Evolutionary conservation across 192 early-diverging fungal species (phyloP), one percentile per base, ranked within the genome.

Genomic region (Coemansia sp.): DNA sequence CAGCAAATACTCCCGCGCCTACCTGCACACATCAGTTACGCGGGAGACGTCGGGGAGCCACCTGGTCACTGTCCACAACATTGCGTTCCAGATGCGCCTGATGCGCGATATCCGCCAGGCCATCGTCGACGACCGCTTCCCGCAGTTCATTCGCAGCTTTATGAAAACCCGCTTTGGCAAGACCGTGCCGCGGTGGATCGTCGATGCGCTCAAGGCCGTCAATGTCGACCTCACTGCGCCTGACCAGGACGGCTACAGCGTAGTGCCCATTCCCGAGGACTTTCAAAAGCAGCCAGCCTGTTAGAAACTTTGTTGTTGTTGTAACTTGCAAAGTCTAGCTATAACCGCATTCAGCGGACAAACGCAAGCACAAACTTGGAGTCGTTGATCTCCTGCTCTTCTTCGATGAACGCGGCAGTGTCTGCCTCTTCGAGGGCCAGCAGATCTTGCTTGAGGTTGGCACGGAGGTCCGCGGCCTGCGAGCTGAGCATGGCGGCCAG

Each of bases 31-130:
- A 12, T 42, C 85, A 13, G 79, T 81, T 16, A 81, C 81, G 35
- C 80, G 80, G 49, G 87, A 92, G 38, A 92, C 87, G 1, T 81
- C 84, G 10, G 87, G 82, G 4, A 86, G 86, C 54, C 89, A 92
- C 41, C 67, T 92, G 57, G 64, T 92, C 25, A 81, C 86, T 14
- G 62, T 89, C 38, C 89, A 92, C 62, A 92, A 92, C 57, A 81
- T 88, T 23, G 84, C 87, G 3, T 92, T 80, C 75, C 89, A 92
- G 58, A 77, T 92, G 72, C 77, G 84, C 11, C 51, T 92, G 37
- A 92, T 92, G 89, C 57, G 76, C 29, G 80, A 81, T 50, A 86
- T 92, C 49, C 82, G 85, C 45, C 58, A 66, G 25, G 79, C 82
- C 18, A 88, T 92, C 33, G 64, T 79, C 14, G 71, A 82, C 16